Evolutionary conservation across 768 basidiomycete genomes (phyloP), one percentile per base, ranked within the genome.

Genomic region (Vishniacozyma victoriae): DNA sequence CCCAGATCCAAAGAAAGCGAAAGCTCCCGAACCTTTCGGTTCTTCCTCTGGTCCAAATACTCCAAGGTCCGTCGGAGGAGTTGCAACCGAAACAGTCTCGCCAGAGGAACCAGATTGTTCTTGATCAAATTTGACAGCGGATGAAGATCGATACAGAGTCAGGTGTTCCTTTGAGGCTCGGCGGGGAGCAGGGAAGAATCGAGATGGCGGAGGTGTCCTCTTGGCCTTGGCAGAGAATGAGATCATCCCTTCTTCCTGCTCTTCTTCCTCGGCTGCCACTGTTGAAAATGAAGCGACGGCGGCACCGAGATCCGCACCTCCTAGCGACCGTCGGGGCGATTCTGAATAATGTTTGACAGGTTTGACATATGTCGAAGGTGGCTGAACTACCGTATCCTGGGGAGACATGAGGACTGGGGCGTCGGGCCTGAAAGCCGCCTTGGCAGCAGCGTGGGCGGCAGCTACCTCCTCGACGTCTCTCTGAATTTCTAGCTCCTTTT

Each of bases 201-300:
- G 47, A 18, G 50, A 52, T 25, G 67, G 55, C 4, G 54, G 57
- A 18, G 49, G 46, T 19, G 37, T 55, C 36, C 54, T 61, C 38
- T 66, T 64, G 31, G 60, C 45, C 67, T 79, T 81, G 16, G 86
- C 78, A 26, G 84, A 76, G 67, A 90, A 85, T 23, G 81, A 84
- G 58, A 90, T 81, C 38, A 79, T 76, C 50, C 85, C 84, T 47
- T 85, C 84, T 50, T 71, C 70, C 24, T 51, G 46, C 16, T 72
- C 70, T 63, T 79, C 79, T 11, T 77, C 78, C 7, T 27, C 22
- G 18, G 13, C 57, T n/a, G 50, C n/a, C 27, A 51, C 55, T 22
- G 27, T 35, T 23, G 3, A 41, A 9, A 16, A 50, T 24, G 13
- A 41, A 20, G 13, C 29, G 29, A 33, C n/a, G 9, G 46, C 31